Evolutionary conservation across 768 basidiomycete species (phyloP).

Genomic region (Rhizopogon rudus): DNA sequence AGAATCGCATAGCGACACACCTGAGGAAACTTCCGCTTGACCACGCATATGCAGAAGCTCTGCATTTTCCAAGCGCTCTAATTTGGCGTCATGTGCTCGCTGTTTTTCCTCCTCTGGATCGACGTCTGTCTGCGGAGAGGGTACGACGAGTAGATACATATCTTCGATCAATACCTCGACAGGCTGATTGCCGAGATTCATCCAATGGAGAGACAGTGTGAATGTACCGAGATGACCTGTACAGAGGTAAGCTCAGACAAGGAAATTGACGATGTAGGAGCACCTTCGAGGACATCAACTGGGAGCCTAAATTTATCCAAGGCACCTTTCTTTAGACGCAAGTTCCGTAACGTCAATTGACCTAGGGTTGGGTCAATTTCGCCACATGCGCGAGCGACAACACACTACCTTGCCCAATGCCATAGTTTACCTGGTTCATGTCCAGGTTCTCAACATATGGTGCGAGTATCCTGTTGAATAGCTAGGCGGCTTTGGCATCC

Average conservation of each 20-base stretch:
- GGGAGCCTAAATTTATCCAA: constrained; percentile 95
- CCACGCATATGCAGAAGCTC: constrained; percentile 73
- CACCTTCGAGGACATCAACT: constrained; percentile 92
- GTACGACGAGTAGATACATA: constrained; percentile 89
- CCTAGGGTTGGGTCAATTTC: constrained; percentile 36
- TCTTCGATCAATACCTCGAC: constrained; percentile 91
- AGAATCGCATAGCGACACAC: constrained; percentile 26
- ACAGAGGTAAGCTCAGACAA: constrained; percentile 1
- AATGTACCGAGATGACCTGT: constrained; percentile 83
- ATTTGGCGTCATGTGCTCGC: constrained; percentile 79
- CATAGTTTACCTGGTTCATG: constrained; percentile 91
- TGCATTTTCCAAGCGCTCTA: constrained; percentile 83
- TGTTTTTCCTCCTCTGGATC: constrained; percentile 84
- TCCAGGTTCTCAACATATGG: constrained; percentile 97
- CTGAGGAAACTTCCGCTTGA: constrained; percentile 45
- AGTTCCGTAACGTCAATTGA: constrained; percentile 69
- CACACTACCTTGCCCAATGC: constrained; percentile 72
- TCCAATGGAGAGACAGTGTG: constrained; percentile 83
- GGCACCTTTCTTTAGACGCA: constrained; percentile 88
- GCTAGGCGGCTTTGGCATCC: constrained; percentile 27
- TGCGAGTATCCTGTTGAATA: constrained; percentile 88
- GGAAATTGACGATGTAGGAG: not conserved
- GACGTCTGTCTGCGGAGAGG: constrained; percentile 60
- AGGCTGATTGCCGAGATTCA: constrained; percentile 84
- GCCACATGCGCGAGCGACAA: not conserved